These are phyloP conservation scores for Herpetomonas muscarum DNA, from an alignment of 208 protist species.

Conservation along the genomic window DNA sequence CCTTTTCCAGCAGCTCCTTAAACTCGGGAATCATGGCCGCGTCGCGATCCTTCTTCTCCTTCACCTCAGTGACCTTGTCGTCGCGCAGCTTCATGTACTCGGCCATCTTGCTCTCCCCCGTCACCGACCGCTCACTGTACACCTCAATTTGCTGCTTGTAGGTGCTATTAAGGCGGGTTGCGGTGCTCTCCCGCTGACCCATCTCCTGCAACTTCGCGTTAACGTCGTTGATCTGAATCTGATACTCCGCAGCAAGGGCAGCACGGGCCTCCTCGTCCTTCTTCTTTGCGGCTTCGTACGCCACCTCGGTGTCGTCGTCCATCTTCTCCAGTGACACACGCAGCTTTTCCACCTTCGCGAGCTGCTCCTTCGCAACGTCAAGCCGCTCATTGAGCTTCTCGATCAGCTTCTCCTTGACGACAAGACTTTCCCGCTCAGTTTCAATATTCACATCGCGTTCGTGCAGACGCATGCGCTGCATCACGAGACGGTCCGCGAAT, in stretches of 20 bases:
- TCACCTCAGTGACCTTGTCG: slow-evolving; percentile 37
- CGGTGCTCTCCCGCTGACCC: slow-evolving; percentile 30
- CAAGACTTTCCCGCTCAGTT: slow-evolving; percentile 26
- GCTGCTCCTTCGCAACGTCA: slow-evolving; percentile 24
- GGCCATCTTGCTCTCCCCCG: slow-evolving; percentile 44
- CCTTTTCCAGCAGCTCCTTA: slow-evolving; percentile 29
- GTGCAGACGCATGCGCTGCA: slow-evolving; percentile 47
- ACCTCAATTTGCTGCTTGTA: slow-evolving; percentile 62
- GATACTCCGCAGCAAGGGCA: slow-evolving; percentile 33
- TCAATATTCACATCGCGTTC: slow-evolving; percentile 43
- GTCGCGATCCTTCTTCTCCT: slow-evolving; percentile 30
- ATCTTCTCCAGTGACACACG: slow-evolving; percentile 37
- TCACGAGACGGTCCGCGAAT: slow-evolving; percentile 46
- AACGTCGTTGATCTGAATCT: slow-evolving; percentile 34
- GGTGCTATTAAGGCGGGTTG: slow-evolving; percentile 26
- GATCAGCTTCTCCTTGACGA: slow-evolving; percentile 27
- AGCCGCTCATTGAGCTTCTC: slow-evolving; percentile 27
- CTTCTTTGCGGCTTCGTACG: slow-evolving; percentile 35
- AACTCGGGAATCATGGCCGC: slow-evolving; percentile 32
- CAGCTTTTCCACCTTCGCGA: slow-evolving; percentile 34
- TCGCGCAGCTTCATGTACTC: slow-evolving; percentile 45
- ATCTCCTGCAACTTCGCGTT: slow-evolving; percentile 39
- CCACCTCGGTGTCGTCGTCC: slow-evolving; percentile 37
- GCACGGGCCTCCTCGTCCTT: slow-evolving; percentile 38
- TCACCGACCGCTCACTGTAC: slow-evolving; percentile 35